These are phyloP conservation scores for Aurifilum marmelostoma DNA, from an alignment of 2,329 filamentous ascomycete genomes.

Conservation along the genomic window DNA sequence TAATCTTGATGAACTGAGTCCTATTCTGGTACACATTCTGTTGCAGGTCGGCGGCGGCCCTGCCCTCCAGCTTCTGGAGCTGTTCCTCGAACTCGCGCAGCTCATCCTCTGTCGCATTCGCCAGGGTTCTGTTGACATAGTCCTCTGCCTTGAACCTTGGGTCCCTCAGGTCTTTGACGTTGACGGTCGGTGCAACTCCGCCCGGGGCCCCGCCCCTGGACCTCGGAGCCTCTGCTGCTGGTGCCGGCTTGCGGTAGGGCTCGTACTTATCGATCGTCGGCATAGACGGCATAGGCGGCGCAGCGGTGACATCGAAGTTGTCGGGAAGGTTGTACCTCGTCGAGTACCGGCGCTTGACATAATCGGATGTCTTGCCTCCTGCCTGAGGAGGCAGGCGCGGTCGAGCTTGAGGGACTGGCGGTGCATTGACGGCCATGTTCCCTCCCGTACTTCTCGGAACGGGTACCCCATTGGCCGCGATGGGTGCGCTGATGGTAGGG, in stretches of 20 bases:
- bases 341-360: slow-evolving; percentile 94
- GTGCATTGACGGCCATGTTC: slow-evolving; percentile 35
- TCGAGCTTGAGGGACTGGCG: slow-evolving; percentile 39
- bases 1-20: slow-evolving; percentile 98
- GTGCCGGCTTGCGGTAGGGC: slow-evolving; percentile 40
- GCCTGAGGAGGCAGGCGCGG: slow-evolving; percentile 54
- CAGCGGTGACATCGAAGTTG: slow-evolving; percentile 68
- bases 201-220: slow-evolving; percentile 47
- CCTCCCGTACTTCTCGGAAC: slow-evolving; percentile 41
- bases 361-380: slow-evolving; percentile 71
- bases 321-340: slow-evolving; percentile 79
- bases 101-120: slow-evolving; percentile 85
- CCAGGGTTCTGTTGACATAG: slow-evolving; percentile 71
- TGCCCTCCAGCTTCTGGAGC: slow-evolving; percentile 74
- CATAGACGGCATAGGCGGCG: slow-evolving; percentile 70
- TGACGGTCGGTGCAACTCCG: slow-evolving; percentile 65
- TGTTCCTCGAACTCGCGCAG: slow-evolving; percentile 80
- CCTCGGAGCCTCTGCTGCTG: slow-evolving; percentile 18
- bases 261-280: slow-evolving; percentile 64
- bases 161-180: slow-evolving; percentile 78
- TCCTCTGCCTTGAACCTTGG: slow-evolving; percentile 60
- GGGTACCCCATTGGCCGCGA: slow-evolving; percentile 50
- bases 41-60: slow-evolving; percentile 82
- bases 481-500: slow-evolving; percentile 65
- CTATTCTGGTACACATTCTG: slow-evolving; percentile 97